Percentiles rank a stretch among this genome's conserved stretches.
These are phyloP conservation scores for Zymoseptoria passerinii DNA, from an alignment of 2,329 filamentous ascomycete genomes.

Conservation along the genomic window DNA sequence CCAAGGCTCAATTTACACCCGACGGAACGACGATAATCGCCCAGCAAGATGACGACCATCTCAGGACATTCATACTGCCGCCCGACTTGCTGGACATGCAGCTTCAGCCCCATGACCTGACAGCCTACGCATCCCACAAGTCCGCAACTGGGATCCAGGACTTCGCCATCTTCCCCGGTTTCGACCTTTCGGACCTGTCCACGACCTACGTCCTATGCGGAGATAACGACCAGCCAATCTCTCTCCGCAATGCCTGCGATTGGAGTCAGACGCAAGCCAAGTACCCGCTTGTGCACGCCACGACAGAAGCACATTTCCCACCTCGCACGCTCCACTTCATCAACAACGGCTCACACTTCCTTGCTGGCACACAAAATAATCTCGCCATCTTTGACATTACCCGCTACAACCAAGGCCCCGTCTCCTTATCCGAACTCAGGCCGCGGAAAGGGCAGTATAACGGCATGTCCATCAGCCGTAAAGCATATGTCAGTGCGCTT, in stretches of 20 bases:
- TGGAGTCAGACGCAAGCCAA: constrained; percentile 37
- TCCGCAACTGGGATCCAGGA: constrained; percentile 44
- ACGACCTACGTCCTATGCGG: constrained; percentile 46
- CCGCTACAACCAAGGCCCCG: constrained; percentile 40
- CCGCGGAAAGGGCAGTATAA: constrained; percentile 32
- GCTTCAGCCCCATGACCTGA: constrained; percentile 31
- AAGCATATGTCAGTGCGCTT: constrained; percentile 48
- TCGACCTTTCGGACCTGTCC: constrained; percentile 42
- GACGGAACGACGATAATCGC: constrained; percentile 53
- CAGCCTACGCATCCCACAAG: constrained; percentile 40
- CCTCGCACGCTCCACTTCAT: constrained; percentile 50
- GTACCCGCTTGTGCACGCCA: constrained; percentile 48
- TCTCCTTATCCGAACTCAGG: constrained; percentile 33
- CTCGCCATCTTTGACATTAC: constrained; percentile 51
- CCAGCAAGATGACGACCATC: constrained; percentile 42
- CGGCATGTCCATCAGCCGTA: constrained; percentile 42
- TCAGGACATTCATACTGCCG: constrained; percentile 49
- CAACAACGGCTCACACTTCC: constrained; percentile 42
- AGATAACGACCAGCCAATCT: constrained; percentile 47
- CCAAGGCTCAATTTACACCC: constrained; percentile 36
- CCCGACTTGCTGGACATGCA: constrained; percentile 40
- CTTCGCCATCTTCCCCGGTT: constrained; percentile 48
- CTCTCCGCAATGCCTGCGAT: constrained; percentile 47
- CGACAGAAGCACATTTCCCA: constrained; percentile 49
- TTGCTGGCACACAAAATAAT: constrained; percentile 48